A percentile compares a stretch with the other conserved stretches of the same genome.
Conservation (phyloP, 805 yeast species). For the Pichia thaimueangensis region DNA sequence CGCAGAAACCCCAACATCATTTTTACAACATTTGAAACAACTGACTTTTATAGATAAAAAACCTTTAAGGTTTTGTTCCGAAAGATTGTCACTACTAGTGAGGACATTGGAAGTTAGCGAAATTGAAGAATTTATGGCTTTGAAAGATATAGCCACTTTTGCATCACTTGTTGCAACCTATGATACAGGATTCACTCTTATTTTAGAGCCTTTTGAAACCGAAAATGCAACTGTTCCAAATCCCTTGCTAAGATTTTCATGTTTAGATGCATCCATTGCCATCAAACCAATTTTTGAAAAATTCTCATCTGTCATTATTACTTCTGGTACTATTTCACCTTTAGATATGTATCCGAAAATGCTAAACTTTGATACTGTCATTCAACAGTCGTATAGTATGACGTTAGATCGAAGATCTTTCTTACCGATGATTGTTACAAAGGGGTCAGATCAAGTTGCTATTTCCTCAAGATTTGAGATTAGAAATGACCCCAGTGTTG, state of each 20-base stretch:
- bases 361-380: slow-evolving; percentile 88
- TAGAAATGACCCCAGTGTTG: slow-evolving; percentile 96
- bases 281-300: slow-evolving; percentile 94
- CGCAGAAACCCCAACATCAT: slow-evolving; percentile 94
- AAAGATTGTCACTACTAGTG: slow-evolving; percentile 79
- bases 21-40: slow-evolving; percentile 87
- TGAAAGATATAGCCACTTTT: slow-evolving; percentile 93
- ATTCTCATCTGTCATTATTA: slow-evolving; percentile 86
- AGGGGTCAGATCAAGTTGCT: slow-evolving; percentile 97
- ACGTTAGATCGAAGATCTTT: slow-evolving; percentile 88
- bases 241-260: slow-evolving; percentile 87
- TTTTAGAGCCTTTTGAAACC: slow-evolving; percentile 92
- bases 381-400: slow-evolving; percentile 95
- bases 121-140: slow-evolving; percentile 85
- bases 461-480: slow-evolving; percentile 95
- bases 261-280: slow-evolving; percentile 96
- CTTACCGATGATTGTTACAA: slow-evolving; percentile 91
- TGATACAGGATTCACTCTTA: slow-evolving; percentile 86
- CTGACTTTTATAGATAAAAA: slow-evolving; percentile 87
- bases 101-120: slow-evolving; percentile 83
- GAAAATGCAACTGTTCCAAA: slow-evolving; percentile 93
- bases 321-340: slow-evolving; percentile 97
- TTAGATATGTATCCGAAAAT: slow-evolving; percentile 97
- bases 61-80: slow-evolving; percentile 88
- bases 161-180: slow-evolving; percentile 95